These are phyloP conservation scores for Eucalyptus sp. DNA, from an alignment of 345 rosid species.

Conservation along the genomic window DNA sequence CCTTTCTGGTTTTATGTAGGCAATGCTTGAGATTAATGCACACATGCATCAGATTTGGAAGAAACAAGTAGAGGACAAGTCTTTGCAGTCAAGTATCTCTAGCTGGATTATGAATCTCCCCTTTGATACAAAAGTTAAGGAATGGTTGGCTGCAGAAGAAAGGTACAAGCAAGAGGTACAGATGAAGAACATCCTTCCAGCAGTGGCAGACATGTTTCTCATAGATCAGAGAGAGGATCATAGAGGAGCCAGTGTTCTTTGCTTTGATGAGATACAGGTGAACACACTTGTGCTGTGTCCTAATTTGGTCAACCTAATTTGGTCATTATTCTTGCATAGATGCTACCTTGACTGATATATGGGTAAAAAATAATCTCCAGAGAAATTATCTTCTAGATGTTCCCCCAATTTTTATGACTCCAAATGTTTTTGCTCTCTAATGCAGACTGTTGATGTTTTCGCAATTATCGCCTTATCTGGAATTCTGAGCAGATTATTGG, in stretches of 20 bases:
- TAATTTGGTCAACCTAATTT: not conserved
- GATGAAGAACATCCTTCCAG: constrained; percentile 80
- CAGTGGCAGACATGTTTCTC: constrained; percentile 84
- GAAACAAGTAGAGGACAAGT: constrained; percentile 51
- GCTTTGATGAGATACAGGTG: constrained; percentile 98
- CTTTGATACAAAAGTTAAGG: constrained; percentile 71
- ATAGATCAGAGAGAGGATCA: constrained; percentile 36
- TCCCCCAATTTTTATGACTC: not conserved
- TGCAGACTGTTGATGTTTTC: constrained; percentile 91
- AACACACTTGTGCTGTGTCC: not conserved
- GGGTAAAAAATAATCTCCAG: not conserved
- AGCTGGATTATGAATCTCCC: constrained; percentile 85
- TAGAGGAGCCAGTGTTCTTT: constrained; percentile 77
- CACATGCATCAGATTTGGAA: constrained; percentile 90
- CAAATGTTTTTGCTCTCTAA: constrained; percentile 16
- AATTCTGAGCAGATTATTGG: constrained; percentile 84
- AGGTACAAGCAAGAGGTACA: constrained; percentile 72
- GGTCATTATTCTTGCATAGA: not conserved
- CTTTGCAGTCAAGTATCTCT: constrained; percentile 46
- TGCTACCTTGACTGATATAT: not conserved
- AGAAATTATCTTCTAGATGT: not conserved
- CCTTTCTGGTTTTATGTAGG: constrained; percentile 25
- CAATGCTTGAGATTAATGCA: constrained; percentile 84
- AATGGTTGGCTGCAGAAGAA: constrained; percentile 90
- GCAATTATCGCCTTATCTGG: constrained; percentile 99